Conservation (phyloP, 2,329 filamentous ascomycete genomes). For the Trichoderma atrobrunneum region DNA sequence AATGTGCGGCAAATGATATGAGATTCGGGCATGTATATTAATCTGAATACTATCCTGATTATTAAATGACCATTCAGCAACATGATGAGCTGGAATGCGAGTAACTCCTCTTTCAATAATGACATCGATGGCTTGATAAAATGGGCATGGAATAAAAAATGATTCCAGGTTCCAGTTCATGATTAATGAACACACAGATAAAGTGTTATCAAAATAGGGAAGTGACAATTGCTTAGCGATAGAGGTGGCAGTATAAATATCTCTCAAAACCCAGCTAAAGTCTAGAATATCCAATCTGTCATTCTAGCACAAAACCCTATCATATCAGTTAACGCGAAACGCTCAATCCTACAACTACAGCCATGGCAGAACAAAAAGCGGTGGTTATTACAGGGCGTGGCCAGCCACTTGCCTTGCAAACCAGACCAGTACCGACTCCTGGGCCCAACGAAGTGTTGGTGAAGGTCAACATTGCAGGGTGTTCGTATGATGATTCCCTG, state of each 20-base stretch:
- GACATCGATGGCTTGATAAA: not conserved
- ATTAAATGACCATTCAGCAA: not conserved
- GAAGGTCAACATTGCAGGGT: not conserved
- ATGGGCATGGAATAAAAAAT: not conserved
- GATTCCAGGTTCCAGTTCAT: not conserved
- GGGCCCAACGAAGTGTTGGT: not conserved
- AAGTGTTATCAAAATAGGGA: fast-evolving
- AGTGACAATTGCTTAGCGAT: not conserved
- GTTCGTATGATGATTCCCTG: not conserved
- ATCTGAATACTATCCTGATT: not conserved
- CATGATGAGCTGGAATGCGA: no score
- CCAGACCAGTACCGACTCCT: not conserved
- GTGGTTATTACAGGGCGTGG: not conserved
- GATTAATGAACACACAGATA: not conserved
- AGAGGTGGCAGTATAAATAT: not conserved
- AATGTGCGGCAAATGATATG: not conserved
- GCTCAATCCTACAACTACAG: not conserved
- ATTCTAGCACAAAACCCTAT: not conserved
- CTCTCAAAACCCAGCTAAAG: fast-evolving
- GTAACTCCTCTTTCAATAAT: not conserved
- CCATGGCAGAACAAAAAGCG: slow-evolving; percentile 2
- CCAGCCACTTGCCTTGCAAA: not conserved
- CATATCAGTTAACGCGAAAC: not conserved
- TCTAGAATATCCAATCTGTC: not conserved
- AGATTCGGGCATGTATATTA: not conserved